Conservation (phyloP, 2,329 filamentous ascomycete genomes). For the Fusarium nisikadoi region DNA sequence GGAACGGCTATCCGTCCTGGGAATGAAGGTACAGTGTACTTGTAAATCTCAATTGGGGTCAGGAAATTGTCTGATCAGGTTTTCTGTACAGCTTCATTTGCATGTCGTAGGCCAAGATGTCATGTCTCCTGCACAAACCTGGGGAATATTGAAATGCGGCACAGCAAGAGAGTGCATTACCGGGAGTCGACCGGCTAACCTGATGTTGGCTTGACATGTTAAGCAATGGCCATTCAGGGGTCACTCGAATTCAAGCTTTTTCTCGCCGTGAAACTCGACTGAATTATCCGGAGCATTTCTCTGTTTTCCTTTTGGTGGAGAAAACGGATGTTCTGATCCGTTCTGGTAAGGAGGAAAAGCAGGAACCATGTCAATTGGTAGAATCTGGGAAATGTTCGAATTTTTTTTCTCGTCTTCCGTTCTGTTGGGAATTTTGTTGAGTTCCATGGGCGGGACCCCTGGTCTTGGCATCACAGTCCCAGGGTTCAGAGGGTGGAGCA, state of each 20-base stretch:
- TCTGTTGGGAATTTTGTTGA: slow-evolving; percentile 55
- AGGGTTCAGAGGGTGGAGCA: slow-evolving; percentile 32
- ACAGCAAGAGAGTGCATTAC: slow-evolving; percentile 7
- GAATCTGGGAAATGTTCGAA: background rate
- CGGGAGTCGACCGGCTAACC: background rate
- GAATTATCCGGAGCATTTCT: slow-evolving; percentile 9
- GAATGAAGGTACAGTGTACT: slow-evolving; percentile 5
- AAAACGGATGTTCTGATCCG: slow-evolving; percentile 14
- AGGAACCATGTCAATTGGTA: slow-evolving; percentile 9
- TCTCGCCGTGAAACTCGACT: background rate
- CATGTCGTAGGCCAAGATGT: slow-evolving; percentile 12
- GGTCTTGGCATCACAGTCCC: slow-evolving; percentile 31
- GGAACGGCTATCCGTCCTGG: background rate
- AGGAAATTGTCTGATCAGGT: background rate
- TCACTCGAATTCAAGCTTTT: slow-evolving; percentile 6
- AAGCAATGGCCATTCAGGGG: background rate
- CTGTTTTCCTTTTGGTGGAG: slow-evolving; percentile 13
- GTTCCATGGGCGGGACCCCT: slow-evolving; percentile 39
- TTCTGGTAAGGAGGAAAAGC: background rate
- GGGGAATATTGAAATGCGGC: slow-evolving; percentile 21
- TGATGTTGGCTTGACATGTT: slow-evolving; percentile 1
- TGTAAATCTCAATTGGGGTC: background rate
- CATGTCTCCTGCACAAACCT: slow-evolving; percentile 1
- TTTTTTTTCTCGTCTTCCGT: slow-evolving; percentile 35
- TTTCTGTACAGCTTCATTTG: slow-evolving; percentile 11